phyloP scores from a whole-genome alignment of 768 basidiomycete species.

The Plicaturopsis crispa region DNA sequence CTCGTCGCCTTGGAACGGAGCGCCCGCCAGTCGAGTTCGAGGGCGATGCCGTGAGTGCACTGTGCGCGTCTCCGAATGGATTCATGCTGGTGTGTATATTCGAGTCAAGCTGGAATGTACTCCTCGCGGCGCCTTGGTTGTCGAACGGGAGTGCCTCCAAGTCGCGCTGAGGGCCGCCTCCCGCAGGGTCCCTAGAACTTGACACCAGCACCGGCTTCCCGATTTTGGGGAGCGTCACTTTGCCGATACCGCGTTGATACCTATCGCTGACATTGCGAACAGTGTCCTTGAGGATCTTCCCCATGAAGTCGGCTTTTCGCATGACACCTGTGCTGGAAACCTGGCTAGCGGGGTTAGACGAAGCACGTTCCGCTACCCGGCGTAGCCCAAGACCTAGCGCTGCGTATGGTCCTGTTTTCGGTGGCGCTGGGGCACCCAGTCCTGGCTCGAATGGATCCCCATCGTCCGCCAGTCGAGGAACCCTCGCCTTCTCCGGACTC shows the following conservation, averaged over 20 bases:
- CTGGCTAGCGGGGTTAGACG: constrained; percentile 20
- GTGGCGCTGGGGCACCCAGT: constrained; percentile 7
- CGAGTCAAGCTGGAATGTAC: constrained; percentile 39
- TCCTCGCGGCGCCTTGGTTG: constrained; percentile 25
- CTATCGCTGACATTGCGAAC: constrained; percentile 65
- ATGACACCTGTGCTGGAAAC: constrained; percentile 45
- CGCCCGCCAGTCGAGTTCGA: constrained; percentile 57
- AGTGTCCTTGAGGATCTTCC: constrained; percentile 46
- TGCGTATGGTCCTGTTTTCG: constrained; percentile 5
- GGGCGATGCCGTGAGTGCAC: constrained; percentile 47
- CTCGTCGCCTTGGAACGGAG: constrained; percentile 59
- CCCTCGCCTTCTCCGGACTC: not conserved
- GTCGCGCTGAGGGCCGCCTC: too few relatives aligned
- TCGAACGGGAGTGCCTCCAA: constrained; percentile 20
- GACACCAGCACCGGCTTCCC: constrained; percentile 46
- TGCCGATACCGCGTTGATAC: constrained; percentile 30
- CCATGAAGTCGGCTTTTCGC: constrained; percentile 64
- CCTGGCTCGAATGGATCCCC: not conserved
- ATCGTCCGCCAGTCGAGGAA: not conserved
- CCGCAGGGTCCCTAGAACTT: too few relatives aligned
- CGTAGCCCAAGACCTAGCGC: constrained; percentile 38
- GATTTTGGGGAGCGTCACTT: constrained; percentile 41
- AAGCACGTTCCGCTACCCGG: constrained; percentile 34
- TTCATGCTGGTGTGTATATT: constrained; percentile 29
- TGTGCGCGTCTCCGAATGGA: constrained; percentile 32